Conservation (phyloP, 2,329 filamentous ascomycete genomes). For the Bipolaris bicolor region DNA sequence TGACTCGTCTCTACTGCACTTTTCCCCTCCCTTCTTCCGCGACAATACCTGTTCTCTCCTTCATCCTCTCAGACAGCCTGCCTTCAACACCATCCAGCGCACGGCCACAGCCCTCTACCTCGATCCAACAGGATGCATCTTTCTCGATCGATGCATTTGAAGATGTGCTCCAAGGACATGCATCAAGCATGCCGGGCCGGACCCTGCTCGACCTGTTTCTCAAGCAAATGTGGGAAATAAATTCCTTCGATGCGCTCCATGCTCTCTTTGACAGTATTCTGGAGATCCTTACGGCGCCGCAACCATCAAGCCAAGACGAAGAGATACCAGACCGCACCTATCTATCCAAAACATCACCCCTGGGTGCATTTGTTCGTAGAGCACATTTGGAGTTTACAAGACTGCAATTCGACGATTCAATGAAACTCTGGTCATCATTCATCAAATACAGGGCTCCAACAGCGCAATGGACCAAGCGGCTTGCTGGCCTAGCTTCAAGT, state of each 20-base stretch:
- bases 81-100: constrained; percentile 30
- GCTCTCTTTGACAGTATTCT: constrained; percentile 71
- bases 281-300: constrained; percentile 61
- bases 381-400: constrained; percentile 79
- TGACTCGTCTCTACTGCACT: constrained; percentile 82
- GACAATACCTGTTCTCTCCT: constrained; percentile 77
- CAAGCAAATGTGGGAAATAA: constrained; percentile 79
- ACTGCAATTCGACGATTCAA: constrained; percentile 78
- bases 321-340: constrained; percentile 56
- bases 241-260: constrained; percentile 81
- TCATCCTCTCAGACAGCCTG: constrained; percentile 74
- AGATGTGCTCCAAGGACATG: constrained; percentile 52
- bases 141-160: constrained; percentile 53
- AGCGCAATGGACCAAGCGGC: constrained; percentile 62
- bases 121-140: constrained; percentile 45
- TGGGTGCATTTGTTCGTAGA: constrained; percentile 80
- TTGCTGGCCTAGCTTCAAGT: constrained; percentile 36
- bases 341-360: constrained; percentile 74
- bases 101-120: constrained; percentile 22
- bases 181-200: constrained; percentile 69
- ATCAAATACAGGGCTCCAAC: constrained; percentile 81
- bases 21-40: constrained; percentile 70
- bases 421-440: constrained; percentile 82
- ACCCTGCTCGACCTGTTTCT: constrained; percentile 90
- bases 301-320: constrained; percentile 30